Percentiles rank a stretch among this genome's conserved stretches.
Evolutionary conservation across 805 yeast species (phyloP).

Genomic region (Ogataea kodamae): DNA sequence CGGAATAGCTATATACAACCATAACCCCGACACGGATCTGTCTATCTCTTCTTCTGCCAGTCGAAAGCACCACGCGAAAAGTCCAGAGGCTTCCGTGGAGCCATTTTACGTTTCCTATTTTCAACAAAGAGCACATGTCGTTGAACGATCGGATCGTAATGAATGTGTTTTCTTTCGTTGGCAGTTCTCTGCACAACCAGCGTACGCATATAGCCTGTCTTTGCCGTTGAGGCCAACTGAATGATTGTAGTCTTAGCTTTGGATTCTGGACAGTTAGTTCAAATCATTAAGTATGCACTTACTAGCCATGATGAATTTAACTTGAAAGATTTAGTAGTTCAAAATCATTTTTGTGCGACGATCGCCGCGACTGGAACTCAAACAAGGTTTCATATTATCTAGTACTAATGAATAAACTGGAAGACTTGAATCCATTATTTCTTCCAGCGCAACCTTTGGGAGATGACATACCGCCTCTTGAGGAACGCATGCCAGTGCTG

Average conservation of each 20-base stretch:
- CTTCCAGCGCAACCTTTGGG: constrained; percentile 9
- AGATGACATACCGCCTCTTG: constrained; percentile 7
- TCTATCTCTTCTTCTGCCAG: constrained; percentile 33
- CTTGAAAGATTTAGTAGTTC: neutral
- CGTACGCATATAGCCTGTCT: constrained; percentile 83
- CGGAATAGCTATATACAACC: constrained; percentile 5
- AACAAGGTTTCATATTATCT: neutral
- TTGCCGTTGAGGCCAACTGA: constrained; percentile 82
- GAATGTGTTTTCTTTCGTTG: constrained; percentile 71
- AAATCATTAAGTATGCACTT: constrained; percentile 5
- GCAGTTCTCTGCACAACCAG: constrained; percentile 79
- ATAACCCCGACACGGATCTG: neutral
- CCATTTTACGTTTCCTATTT: constrained; percentile 75
- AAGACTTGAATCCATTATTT: constrained; percentile 25
- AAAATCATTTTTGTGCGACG: constrained; percentile 6
- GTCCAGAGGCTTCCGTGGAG: constrained; percentile 46
- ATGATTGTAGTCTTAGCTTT: constrained; percentile 80
- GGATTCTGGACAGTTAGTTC: constrained; percentile 39
- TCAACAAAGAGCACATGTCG: constrained; percentile 91
- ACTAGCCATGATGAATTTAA: constrained; percentile 23
- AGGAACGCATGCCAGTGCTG: constrained; percentile 22
- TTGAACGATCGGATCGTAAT: constrained; percentile 84
- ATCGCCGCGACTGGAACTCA: constrained; percentile 10
- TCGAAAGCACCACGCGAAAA: constrained; percentile 42
- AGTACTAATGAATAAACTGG: constrained; percentile 16